Conservation (phyloP, 163 green algal species). For the Scenedesmus sp. region DNA sequence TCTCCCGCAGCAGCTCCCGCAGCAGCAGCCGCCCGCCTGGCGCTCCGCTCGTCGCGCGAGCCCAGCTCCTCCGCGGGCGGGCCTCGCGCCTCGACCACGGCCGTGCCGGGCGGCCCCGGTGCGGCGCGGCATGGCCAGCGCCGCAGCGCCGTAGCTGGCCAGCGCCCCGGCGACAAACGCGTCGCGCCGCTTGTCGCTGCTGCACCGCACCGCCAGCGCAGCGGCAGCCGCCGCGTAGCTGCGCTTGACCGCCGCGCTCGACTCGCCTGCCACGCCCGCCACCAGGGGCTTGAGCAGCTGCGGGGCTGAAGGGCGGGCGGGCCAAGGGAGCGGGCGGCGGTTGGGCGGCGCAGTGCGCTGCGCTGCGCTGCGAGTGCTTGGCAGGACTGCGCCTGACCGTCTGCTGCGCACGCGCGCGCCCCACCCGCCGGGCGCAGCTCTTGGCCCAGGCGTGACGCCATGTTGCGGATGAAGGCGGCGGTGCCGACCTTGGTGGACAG, state of each 20-base stretch:
- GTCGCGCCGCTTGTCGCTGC: constrained; percentile 58
- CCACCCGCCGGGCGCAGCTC: constrained; percentile 50
- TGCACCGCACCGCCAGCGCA: constrained; percentile 52
- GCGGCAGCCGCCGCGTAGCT: constrained; percentile 75
- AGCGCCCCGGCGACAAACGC: constrained; percentile 73
- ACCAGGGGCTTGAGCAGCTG: constrained; percentile 31
- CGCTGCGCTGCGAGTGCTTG: background rate
- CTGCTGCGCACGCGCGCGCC: too few relatives aligned
- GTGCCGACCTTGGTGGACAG: constrained; percentile 86
- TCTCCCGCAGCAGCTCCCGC: constrained; percentile 73
- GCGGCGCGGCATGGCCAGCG: background rate
- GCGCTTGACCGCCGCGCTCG: constrained; percentile 66
- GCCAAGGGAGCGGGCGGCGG: constrained; percentile 23
- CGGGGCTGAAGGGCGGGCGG: too few relatives aligned
- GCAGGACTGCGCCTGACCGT: too few relatives aligned
- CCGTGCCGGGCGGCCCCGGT: too few relatives aligned
- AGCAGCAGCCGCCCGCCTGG: constrained; percentile 78
- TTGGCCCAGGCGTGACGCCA: constrained; percentile 58
- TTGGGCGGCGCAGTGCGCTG: background rate
- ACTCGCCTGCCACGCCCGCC: constrained; percentile 51
- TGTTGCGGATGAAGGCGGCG: constrained; percentile 71
- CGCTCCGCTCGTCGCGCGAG: constrained; percentile 15
- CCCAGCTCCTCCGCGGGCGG: too few relatives aligned
- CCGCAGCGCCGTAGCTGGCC: constrained; percentile 50
- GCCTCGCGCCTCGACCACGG: too few relatives aligned